Base-by-base conservation (phyloP, 1,284 basidiomycete genomes). In the Ustilago loliicola region DNA sequence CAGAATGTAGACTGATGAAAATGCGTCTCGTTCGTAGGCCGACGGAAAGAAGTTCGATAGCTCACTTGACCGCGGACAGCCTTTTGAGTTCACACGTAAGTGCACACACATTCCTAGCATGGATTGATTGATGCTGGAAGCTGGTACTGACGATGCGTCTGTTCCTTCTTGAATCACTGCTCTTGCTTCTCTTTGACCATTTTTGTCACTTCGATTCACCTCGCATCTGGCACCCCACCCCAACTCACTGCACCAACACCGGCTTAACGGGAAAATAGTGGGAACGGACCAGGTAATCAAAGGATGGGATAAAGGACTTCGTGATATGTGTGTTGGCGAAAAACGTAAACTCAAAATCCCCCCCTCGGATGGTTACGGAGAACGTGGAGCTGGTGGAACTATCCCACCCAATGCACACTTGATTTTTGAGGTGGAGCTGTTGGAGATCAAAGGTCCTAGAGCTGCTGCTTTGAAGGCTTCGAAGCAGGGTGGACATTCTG, bases 381-480 rank as follows among this genome's bases (percentile, higher is more conserved):
- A 89, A 2, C 90, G 92, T 45, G 94, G 93, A 4, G 91, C 92
- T 69, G 93, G 93, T 23, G 88, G 87, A 13, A 88, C 92, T 61
- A 98, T 98, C 72, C 96, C 96, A 23, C 89, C 92, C 29, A 89
- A 92, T 82, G 91, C 95, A 3, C 92, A 92, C 7, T 89, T 98
- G 38, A 91, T 95, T 36, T 98, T 98, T 87, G 93, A 95, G 21
- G 78, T 80, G 48, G 78, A 80, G 48, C 55, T 80, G 55, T 60
- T 80, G 32, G 74, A 71, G 52, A 80, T 80, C 71, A 70, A 73
- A 51, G 71, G 74, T 5, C 29, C 74, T 0, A 63, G 78, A 32
- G 77, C 70, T 4, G 54, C 57, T 23, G 69, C 69, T 27, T 8
- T 45, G 2, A 45, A 45, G n/a, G 42, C 42, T 21, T n/a, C n/a